Base-by-base conservation (phyloP, 352 stramenopile species). In the Pythium biforme region DNA sequence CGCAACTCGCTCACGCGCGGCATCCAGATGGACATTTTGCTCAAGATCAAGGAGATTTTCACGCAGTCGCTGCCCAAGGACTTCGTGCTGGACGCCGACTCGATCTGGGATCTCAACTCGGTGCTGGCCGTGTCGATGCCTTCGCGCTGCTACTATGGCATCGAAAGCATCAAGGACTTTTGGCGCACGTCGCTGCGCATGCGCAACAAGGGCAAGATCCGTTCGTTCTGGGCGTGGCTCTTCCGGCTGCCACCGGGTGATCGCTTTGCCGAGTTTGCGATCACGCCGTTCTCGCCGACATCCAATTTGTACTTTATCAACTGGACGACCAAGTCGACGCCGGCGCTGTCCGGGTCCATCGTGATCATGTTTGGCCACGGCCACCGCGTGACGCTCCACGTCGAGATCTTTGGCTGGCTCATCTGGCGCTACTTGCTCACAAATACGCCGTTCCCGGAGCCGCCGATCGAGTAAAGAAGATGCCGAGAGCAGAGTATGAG, bases 1-100 rank as follows among this genome's bases (percentile, higher is more conserved):
- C 81, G 82, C 23, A 62, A 70, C 40, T 88, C 75, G 43, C 73
- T 93, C 49, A 91, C 79, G 47, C 80, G 84, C 20, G 84, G 84
- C 51, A 93, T 93, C 66, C 84, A 93, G 67, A 93, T 93, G 80
- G 84, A 93, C 53, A 93, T 93, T 37, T 33, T 93, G 60, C 73
- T 93, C 59, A 93, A 93, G 70, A 91, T 93, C 68, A 91, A 93
- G 60, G 84, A 93, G 72, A 90, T 93, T 61, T 93, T 93, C 65
- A 93, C 79, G 50, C 84, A 93, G 68, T 90, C 79, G 59, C 61
- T 93, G 51, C 84, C 84, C 6, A 93, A 93, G 56, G 84, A 93
- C 65, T 93, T 93, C 69, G 84, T 91, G 23, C 68, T 93, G 62
- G 82, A 93, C 68, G 84, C 81, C 9, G 84, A 91, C 60, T 88